phyloP scores from a whole-genome alignment of 106 monocot genomes.

The Dendrobium officinale region DNA sequence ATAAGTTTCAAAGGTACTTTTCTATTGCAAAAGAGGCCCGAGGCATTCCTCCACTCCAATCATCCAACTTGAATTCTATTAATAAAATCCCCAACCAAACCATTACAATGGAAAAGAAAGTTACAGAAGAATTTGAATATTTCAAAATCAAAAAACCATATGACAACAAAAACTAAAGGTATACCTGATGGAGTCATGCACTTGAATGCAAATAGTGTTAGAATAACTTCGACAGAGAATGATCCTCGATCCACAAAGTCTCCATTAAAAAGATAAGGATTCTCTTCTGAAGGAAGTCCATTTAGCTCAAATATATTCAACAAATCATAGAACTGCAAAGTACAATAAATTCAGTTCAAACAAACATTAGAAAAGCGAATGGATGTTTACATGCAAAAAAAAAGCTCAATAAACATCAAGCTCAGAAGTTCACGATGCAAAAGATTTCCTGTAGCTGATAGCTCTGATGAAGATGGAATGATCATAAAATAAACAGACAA shows the following conservation, averaged over 20 bases:
- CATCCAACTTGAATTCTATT: too few relatives aligned
- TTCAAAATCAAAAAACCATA: background rate
- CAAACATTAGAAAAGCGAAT: background rate
- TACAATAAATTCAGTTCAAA: constrained; percentile 10
- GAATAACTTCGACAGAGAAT: constrained; percentile 95
- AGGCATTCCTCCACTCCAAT: too few relatives aligned
- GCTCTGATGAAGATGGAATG: background rate
- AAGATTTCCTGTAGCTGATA: background rate
- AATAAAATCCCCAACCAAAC: background rate
- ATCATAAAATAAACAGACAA: background rate
- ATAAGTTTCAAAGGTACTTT: too few relatives aligned
- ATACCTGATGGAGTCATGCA: constrained; percentile 93
- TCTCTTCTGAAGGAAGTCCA: constrained; percentile 92
- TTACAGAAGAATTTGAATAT: background rate
- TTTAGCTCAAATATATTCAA: constrained; percentile 96
- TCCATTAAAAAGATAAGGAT: constrained; percentile 98
- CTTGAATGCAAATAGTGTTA: constrained; percentile 92
- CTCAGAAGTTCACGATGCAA: background rate
- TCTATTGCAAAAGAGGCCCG: too few relatives aligned
- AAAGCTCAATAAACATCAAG: background rate
- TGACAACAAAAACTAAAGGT: background rate
- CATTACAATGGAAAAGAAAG: background rate
- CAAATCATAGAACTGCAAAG: constrained; percentile 86
- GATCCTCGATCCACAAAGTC: constrained; percentile 98
- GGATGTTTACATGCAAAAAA: background rate